Evolutionary conservation across 1,139 yeast species (phyloP), one percentile per base, ranked within the genome.

Genomic region (Trichomonascaceae sp.): DNA sequence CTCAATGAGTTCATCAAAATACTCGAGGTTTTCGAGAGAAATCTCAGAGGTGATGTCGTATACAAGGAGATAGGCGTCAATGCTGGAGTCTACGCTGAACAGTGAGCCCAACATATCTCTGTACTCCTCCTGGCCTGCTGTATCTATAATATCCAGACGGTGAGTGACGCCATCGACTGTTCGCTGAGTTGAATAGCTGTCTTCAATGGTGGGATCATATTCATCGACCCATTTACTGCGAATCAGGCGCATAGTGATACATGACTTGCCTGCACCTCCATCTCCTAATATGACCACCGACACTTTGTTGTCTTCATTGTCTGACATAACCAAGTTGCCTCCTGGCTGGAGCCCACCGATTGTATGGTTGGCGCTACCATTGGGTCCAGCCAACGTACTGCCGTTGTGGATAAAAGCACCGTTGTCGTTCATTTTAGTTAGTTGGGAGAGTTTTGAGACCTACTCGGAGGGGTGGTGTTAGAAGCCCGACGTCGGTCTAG

Each of bases 31-130:
- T 48, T 82, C 85, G 48, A 82, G 69, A 4, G 93, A 79, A 47
- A 75, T 75, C 41, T 75, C 67, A 40, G 85, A 80, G 36, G 89
- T 82, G 44, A 85, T 87, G 26, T 92, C 81, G 54, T 85, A 85
- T 13, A 84, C 95, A 42, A 85, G 62, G 35, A 85, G 60, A 51
- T 82, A 85, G 13, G 95, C 96, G 55, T 84, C 93, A 32, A 94
- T 94, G 8, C 89, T 76, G 45, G 92, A 70, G 75, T 84, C 84
- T 48, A 80, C 47, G 29, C 48, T 81, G 40, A 50, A 55, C 35
- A 53, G 41, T 17, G 57, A 46, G 56, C 85, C 94, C 53, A 94
- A 42, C 55, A 57, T 55, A 30, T 56, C 62, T 18, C 62, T 42
- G 41, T 57, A 57, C 38, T 57, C 62, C 34, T 57, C 62, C 43